These are phyloP conservation scores for Backusella parvicylindrica DNA, from an alignment of 192 early-diverging fungal species.

Conservation along the genomic window DNA sequence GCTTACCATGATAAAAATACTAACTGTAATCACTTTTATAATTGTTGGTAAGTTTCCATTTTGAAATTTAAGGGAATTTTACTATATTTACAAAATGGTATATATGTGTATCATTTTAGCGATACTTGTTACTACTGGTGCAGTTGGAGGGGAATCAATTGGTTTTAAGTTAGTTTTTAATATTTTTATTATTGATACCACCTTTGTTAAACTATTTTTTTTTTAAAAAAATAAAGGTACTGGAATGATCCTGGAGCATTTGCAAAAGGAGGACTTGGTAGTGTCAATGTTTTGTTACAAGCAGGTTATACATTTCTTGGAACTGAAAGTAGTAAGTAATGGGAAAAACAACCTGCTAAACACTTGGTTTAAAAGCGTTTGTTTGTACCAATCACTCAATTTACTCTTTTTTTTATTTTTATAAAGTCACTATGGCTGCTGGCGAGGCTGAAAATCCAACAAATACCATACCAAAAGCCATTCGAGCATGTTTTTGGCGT, in stretches of 20 bases:
- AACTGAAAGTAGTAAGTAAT: constrained; percentile 72
- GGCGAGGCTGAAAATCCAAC: constrained; percentile 86
- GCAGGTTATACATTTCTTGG: constrained; percentile 84
- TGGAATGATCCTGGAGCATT: constrained; percentile 48
- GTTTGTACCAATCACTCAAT: too few relatives aligned
- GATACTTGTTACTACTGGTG: constrained; percentile 60
- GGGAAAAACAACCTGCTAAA: too few relatives aligned
- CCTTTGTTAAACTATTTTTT: not conserved
- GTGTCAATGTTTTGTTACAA: constrained; percentile 63
- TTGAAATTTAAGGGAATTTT: not conserved
- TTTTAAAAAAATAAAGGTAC: not conserved
- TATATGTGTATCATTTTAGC: constrained; percentile 26
- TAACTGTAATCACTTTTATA: constrained; percentile 77
- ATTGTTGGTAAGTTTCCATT: constrained; percentile 60
- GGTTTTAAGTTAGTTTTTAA: not conserved
- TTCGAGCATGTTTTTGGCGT: constrained; percentile 75
- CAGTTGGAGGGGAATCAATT: constrained; percentile 39
- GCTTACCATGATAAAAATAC: constrained; percentile 81
- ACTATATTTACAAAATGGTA: not conserved
- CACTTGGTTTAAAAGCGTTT: too few relatives aligned
- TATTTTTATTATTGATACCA: not conserved
- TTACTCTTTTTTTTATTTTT: not conserved
- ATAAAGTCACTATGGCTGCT: constrained; percentile 67
- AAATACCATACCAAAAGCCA: constrained; percentile 66
- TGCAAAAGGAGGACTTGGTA: constrained; percentile 53